Evolutionary conservation across 768 basidiomycete species (phyloP).

Genomic region (Boletellus ananiceps): DNA sequence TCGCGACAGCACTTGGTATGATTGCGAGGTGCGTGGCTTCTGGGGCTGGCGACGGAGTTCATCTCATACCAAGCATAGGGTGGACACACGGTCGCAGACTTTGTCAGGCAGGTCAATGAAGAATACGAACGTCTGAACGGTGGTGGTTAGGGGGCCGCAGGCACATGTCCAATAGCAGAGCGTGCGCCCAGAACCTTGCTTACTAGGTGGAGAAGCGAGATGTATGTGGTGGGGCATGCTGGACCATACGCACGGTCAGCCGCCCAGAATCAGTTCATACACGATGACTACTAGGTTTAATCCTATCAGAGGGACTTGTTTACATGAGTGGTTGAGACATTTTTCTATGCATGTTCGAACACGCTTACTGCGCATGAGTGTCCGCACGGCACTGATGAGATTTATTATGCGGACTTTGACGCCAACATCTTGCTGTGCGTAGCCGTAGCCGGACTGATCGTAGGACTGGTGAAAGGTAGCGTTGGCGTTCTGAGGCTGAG

Average conservation of each 20-base stretch:
- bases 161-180: slow-evolving; percentile 6
- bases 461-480: slow-evolving; percentile 62
- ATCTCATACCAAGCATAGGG: slow-evolving; percentile 41
- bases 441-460: slow-evolving; percentile 59
- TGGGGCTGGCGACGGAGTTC: slow-evolving; percentile 20
- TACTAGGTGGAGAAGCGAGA: slow-evolving; percentile 14
- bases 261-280: slow-evolving; percentile 75
- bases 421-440: slow-evolving; percentile 53
- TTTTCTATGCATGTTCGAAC: slow-evolving; percentile 12
- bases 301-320: slow-evolving; percentile 84
- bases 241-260: slow-evolving; percentile 26
- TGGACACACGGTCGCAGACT: slow-evolving; percentile 71
- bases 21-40: slow-evolving; percentile 60
- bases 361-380: slow-evolving; percentile 92
- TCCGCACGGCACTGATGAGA: slow-evolving; percentile 92
- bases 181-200: slow-evolving; percentile 6
- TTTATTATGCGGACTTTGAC: slow-evolving; percentile 86
- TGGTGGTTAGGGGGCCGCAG: slow-evolving; percentile 19
- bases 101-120: slow-evolving; percentile 70
- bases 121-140: slow-evolving; percentile 66
- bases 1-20: slow-evolving; percentile 73
- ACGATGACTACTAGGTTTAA: slow-evolving; percentile 83
- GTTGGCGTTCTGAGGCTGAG: slow-evolving; percentile 53
- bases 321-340: slow-evolving; percentile 16
- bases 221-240: slow-evolving; percentile 12